Evolutionary conservation across 352 stramenopile species (phyloP), one percentile per base, ranked within the genome.

Genomic region (Globisporangium barbulae): DNA sequence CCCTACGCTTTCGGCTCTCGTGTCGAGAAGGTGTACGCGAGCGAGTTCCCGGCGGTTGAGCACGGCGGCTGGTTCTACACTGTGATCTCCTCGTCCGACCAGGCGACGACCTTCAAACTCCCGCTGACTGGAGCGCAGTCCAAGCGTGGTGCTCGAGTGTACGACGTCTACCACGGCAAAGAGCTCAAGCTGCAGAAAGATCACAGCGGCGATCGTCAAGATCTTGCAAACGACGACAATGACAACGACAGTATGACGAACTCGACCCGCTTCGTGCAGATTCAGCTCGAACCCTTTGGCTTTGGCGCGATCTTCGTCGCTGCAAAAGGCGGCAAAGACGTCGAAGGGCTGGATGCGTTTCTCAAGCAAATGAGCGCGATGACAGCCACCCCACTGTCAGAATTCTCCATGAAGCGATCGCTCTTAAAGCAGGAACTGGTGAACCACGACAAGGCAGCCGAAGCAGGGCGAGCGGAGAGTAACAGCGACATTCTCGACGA

Each of bases 111-210:
- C 0, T 70, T 83, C 9, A 59, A 70, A 3, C 48, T 91, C 22
- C 67, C 71, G 7, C 69, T 89, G 15, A 65, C 68, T 15, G 53
- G 61, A 13, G 6, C n/a, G 3, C 49, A 78, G 48, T 59, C 58
- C 5, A 59, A 42, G 21, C 33, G 71, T 21, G 53, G 57, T 10
- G 28, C 77, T 21, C 73, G 50, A 28, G 72, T 82, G 0, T 94
- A 81, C 53, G 83, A 94, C 41, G 70, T 90, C 3, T 94, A 90
- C 52, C 75, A 74, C 45, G 85, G 85, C 28, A 62, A 75, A 0
- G 71, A 85, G 42, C 41, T 89, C n/a, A 28, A 63, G 35, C 59
- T 61, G 13, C 54, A 75, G 22, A 39, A 21, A 59, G 59, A 55
- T 4, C n/a, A 22, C 17, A 4, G 8, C 3, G 50, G 8, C 3